Percentiles rank a stretch among this genome's conserved stretches.
These are phyloP conservation scores for Phaeosphaeria sp. DNA, from an alignment of 2,329 filamentous ascomycete species.

Conservation along the genomic window DNA sequence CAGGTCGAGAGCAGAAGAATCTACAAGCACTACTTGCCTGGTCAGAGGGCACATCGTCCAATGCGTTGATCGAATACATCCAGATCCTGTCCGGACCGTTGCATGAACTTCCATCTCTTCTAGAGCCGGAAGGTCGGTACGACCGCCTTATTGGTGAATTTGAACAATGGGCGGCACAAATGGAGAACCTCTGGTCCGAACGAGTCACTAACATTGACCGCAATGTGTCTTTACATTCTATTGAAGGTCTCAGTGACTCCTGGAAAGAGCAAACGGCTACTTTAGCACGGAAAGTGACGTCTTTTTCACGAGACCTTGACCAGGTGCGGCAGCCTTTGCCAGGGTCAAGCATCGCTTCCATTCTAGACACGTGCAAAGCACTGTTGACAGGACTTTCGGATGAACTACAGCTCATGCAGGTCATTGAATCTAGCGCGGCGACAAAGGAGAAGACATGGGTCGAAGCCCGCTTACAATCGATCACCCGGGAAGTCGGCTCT, in stretches of 20 bases:
- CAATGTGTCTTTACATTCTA: constrained; percentile 18
- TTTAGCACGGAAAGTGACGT: constrained; percentile 43
- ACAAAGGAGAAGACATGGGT: constrained; percentile 45
- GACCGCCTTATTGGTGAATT: constrained; percentile 38
- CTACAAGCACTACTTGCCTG: constrained; percentile 45
- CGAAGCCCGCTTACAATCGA: constrained; percentile 21
- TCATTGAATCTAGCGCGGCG: constrained; percentile 39
- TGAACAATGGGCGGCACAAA: constrained; percentile 38
- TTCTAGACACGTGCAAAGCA: constrained; percentile 37
- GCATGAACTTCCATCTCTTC: constrained; percentile 43
- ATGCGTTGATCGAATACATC: constrained; percentile 42
- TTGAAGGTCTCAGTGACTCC: constrained; percentile 39
- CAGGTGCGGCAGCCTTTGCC: constrained; percentile 31
- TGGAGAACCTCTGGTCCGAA: constrained; percentile 35
- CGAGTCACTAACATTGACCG: constrained; percentile 16
- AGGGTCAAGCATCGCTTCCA: constrained; percentile 42
- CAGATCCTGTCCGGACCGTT: constrained; percentile 45
- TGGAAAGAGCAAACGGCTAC: constrained; percentile 45
- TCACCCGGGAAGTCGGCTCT: background rate
- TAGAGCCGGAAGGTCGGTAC: constrained; percentile 42
- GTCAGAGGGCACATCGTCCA: constrained; percentile 32
- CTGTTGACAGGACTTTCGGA: constrained; percentile 40
- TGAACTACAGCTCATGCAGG: constrained; percentile 44
- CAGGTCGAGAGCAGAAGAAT: constrained; percentile 46
- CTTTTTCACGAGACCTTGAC: constrained; percentile 40